Base-by-base conservation (phyloP, 352 stramenopile species). In the Elongisporangium prolatum region DNA sequence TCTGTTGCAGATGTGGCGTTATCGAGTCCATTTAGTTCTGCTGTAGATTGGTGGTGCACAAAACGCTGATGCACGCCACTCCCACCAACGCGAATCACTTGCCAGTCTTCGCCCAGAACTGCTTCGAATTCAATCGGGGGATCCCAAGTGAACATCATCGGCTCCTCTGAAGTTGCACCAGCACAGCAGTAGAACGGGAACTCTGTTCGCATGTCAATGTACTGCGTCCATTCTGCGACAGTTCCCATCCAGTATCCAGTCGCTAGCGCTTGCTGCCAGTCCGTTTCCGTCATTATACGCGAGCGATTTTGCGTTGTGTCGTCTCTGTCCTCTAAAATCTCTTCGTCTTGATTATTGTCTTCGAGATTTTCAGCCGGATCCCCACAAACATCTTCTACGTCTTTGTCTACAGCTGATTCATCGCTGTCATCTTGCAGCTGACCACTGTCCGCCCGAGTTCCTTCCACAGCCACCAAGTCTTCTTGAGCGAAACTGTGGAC, bases 181-280 rank as follows among this genome's bases (percentile, higher is more conserved):
- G 18, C 17, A 18, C 54, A 74, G 13, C 67, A 65, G 61, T 84
- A 88, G 50, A 88, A 90, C 20, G 78, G 73, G 21, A 69, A 52
- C 54, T 84, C 78, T 1, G 76, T 79, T 22, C 57, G 49, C 0
- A 70, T 57, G 48, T 93, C 82, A 8, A 93, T 61, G 54, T 90
- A 93, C 52, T 91, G 83, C 17, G 73, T 84, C 84, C 84, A 93
- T 25, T 90, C 80, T 10, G 78, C 80, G 7, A 93, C 59, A 7
- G 65, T 71, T 0, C 79, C 78, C 72, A 93, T 84, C 34, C 59
- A 69, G 54, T 74, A 85, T 8, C 72, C 71, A 11, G 65, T 60
- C 7, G 54, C 54, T 9, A 91, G 52, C 0, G 68, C 69, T 1
- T 60, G 25, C 21, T 64, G 58, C 84, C 84, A 93, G 50, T 92